Evolutionary conservation across 2,329 filamentous ascomycete genomes (phyloP), one percentile per base, ranked within the genome.

Genomic region (Colletotrichum chrysophilum): DNA sequence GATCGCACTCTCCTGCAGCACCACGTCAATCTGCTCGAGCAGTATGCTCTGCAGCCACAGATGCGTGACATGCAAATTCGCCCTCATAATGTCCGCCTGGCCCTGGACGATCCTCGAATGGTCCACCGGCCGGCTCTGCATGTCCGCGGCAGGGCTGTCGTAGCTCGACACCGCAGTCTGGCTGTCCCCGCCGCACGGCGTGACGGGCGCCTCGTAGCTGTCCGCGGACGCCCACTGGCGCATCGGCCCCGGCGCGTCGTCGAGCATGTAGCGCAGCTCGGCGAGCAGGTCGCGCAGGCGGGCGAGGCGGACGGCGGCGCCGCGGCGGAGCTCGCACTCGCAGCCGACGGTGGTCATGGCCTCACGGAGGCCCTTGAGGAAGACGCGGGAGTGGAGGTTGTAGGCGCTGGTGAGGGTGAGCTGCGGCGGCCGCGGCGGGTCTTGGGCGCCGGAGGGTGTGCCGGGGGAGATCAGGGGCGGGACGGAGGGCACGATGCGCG

Each of bases 1-100:
- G 6, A 71, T 70, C 26, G 71, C 68, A 18, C 61, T 71, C 28
- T 78, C 76, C 30, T 79, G 79, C 4, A 80, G 28, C 10, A 79
- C 64, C 5, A 78, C 67, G 16, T 85, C 83, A 5, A 85, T 76
- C 66, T 83, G 82, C 43, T 85, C 84, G 3, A 84, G 77, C 0
- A 85, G 76, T 7, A 81, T 78, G 52, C 80, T 84, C 75, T 85
- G 84, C 8, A 85, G 78, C 84, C 83, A 85, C 2, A 85, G 75
- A 70, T 85, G 84, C 1, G 83, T 85, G 9, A 82, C 81, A 48
- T 85, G 83, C 1, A 85, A 75, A 26, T 85, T 85, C 1, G 81
- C 82, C 6, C 84, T 76, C 72, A 83, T 81, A 2, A 82, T 78
- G 62, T 82, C 78, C 24, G 74, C 71, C 60, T 80, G 80, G 0